A percentile compares a stretch with the other conserved stretches of the same genome.
phyloP scores from a whole-genome alignment of 441 rosid species.

The Manihot esculenta region DNA sequence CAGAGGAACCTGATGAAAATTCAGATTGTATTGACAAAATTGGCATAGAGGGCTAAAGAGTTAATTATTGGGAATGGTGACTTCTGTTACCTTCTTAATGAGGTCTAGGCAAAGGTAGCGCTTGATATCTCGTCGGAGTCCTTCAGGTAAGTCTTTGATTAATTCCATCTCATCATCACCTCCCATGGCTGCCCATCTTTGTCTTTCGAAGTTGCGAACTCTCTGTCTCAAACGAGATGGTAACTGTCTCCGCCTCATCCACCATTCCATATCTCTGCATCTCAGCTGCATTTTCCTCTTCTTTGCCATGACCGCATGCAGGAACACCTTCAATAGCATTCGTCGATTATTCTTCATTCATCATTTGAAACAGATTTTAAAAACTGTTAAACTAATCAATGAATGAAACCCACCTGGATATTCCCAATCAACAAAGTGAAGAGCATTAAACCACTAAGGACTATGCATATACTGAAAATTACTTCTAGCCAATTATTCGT shows the following conservation, averaged over 20 bases:
- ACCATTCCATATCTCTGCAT: conserved; percentile 70
- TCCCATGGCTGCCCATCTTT: conserved; percentile 52
- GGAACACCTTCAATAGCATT: conserved; percentile 42
- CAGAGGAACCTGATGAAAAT: conserved; percentile 3
- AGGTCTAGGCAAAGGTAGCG: conserved; percentile 67
- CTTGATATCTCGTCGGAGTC: conserved; percentile 65
- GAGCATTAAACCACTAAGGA: conserved; percentile 61
- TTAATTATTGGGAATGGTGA: neutral
- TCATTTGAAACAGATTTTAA: no score
- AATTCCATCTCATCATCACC: conserved; percentile 61
- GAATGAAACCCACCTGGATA: conserved; percentile 47
- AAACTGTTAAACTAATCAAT: no score
- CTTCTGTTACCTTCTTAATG: conserved; percentile 45
- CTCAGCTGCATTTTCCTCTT: conserved; percentile 62
- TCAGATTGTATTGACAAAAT: no score
- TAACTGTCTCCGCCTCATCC: conserved; percentile 68
- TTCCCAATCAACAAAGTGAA: conserved; percentile 74
- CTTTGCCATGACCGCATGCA: conserved; percentile 67
- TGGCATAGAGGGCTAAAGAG: neutral
- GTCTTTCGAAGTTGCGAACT: conserved; percentile 61
- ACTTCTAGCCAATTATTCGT: conserved; percentile 74
- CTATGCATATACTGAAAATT: conserved; percentile 58
- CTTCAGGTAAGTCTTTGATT: conserved; percentile 64
- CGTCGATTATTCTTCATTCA: neutral
- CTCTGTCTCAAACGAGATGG: conserved; percentile 56